Percentiles rank a stretch among this genome's conserved stretches.
Conservation (phyloP, 805 yeast genomes). For the Candida incommunis region DNA sequence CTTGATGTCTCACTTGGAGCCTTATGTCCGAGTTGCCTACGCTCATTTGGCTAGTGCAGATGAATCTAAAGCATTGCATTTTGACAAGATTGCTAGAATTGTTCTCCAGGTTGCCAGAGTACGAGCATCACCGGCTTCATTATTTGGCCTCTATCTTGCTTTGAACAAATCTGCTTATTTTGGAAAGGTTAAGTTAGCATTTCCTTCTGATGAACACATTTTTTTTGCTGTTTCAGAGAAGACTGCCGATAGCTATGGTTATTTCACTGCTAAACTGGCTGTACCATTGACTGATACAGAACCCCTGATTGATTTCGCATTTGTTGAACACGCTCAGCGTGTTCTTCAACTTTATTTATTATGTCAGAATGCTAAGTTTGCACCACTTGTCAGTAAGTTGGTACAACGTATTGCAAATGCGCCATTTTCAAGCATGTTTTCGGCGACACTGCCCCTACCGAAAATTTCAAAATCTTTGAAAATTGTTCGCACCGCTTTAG, state of each 20-base stretch:
- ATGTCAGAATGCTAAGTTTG: background rate
- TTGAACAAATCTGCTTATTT: background rate
- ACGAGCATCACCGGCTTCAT: background rate
- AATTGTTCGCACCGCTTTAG: background rate
- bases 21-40: background rate
- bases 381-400: background rate
- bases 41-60: background rate
- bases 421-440: background rate
- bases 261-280: background rate
- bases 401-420: background rate
- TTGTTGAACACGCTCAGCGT: background rate
- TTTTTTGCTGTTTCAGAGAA: background rate
- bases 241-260: background rate
- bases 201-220: background rate
- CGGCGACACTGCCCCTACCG: background rate
- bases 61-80: background rate
- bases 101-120: background rate
- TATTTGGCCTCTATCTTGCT: background rate
- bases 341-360: conserved; percentile 1
- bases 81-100: background rate
- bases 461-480: background rate
- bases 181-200: background rate
- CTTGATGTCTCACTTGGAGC: background rate
- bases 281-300: background rate
- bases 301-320: conserved; percentile 1